Percentiles rank a stretch among this genome's conserved stretches.
Evolutionary conservation across 495 filamentous ascomycete species (phyloP).

Genomic region (Letharia lupina): DNA sequence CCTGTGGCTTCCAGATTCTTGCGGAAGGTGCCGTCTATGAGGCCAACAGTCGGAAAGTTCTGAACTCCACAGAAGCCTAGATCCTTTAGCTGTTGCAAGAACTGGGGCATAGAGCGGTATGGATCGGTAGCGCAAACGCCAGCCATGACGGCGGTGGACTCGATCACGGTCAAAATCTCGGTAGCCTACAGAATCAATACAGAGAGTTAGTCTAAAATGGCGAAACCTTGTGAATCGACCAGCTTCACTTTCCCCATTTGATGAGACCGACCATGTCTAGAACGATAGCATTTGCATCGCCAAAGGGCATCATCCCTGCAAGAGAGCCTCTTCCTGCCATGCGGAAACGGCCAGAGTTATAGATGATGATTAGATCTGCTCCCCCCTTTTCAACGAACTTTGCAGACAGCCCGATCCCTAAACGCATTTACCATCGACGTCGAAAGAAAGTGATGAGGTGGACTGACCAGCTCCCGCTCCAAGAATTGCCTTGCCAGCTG

Average conservation of each 20-base stretch:
- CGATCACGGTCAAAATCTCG: neutral
- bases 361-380: constrained; percentile 60
- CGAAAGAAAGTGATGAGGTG: neutral
- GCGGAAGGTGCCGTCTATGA: constrained; percentile 61
- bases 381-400: constrained; percentile 61
- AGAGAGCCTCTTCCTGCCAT: constrained; percentile 65
- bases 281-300: constrained; percentile 61
- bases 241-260: no score
- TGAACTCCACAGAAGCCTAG: constrained; percentile 52
- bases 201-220: no score
- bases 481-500: neutral
- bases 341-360: constrained; percentile 64
- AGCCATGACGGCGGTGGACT: constrained; percentile 51
- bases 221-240: neutral
- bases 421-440: constrained; percentile 23
- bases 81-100: constrained; percentile 44
- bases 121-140: constrained; percentile 56
- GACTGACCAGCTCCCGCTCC: neutral
- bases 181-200: neutral
- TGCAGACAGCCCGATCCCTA: constrained; percentile 60
- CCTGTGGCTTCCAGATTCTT: constrained; percentile 60
- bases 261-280: constrained; percentile 52
- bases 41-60: constrained; percentile 65
- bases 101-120: constrained; percentile 43
- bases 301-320: constrained; percentile 65